Evolutionary conservation across 352 stramenopile genomes (phyloP).

Genomic region (Paralagenidium karlingii): DNA sequence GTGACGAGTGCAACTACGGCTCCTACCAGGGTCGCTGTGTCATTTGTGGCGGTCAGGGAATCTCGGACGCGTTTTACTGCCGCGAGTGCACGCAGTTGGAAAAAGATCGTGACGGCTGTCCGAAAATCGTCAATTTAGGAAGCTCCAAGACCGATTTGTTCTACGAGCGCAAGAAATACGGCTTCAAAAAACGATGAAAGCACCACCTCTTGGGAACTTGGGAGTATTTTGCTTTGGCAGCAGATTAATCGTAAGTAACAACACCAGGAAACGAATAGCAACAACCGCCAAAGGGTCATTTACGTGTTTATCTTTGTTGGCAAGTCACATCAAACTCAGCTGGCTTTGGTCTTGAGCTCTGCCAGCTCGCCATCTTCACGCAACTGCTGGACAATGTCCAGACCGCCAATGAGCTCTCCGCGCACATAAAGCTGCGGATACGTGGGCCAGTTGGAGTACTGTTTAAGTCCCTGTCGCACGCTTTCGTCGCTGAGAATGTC

Average conservation of each 20-base stretch:
- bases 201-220: no score
- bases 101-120: conserved; percentile 96
- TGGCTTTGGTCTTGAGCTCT: conserved; percentile 54
- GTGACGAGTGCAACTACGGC: conserved; percentile 99
- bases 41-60: conserved; percentile 94
- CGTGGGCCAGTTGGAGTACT: conserved; percentile 97
- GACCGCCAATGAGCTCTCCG: conserved; percentile 93
- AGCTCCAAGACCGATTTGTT: conserved; percentile 96
- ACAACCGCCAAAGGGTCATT: no score
- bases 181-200: conserved; percentile 89
- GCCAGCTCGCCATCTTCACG: conserved; percentile 79
- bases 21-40: conserved; percentile 94
- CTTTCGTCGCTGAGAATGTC: conserved; percentile 96
- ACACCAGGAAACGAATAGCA: no score
- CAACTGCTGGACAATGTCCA: conserved; percentile 97
- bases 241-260: no score
- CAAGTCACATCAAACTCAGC: background rate
- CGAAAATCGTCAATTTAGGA: conserved; percentile 98
- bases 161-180: conserved; percentile 99
- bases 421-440: conserved; percentile 97
- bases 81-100: conserved; percentile 96
- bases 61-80: conserved; percentile 99
- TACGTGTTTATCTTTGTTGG: no score
- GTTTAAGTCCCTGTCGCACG: conserved; percentile 94
- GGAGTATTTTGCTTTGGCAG: no score